Evolutionary conservation across 1,284 basidiomycete species (phyloP).

Genomic region (Apiotrichum gamsii): DNA sequence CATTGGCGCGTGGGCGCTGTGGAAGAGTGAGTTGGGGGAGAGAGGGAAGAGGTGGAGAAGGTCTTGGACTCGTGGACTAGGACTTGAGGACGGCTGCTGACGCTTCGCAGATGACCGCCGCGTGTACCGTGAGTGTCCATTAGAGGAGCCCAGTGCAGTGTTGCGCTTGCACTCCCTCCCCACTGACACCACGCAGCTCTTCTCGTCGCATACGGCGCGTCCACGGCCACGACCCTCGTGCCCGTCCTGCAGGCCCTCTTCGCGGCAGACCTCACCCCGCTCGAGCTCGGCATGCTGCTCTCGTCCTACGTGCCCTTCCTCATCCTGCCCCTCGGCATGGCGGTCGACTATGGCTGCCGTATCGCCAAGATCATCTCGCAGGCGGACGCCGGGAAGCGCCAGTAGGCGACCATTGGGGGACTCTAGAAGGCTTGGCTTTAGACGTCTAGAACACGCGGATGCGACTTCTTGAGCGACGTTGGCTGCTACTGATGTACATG

Average conservation of each 20-base stretch:
- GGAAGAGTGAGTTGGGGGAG: slow-evolving; percentile 53
- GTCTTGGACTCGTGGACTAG: too few species aligned
- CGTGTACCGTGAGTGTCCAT: slow-evolving; percentile 32
- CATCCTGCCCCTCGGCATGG: slow-evolving; percentile 62
- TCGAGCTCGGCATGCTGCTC: slow-evolving; percentile 55
- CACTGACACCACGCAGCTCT: slow-evolving; percentile 42
- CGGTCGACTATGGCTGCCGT: slow-evolving; percentile 58
- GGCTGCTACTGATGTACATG: too few species aligned
- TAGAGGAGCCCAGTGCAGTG: not conserved
- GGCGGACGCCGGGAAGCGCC: slow-evolving; percentile 21
- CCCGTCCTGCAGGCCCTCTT: slow-evolving; percentile 62
- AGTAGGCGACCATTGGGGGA: too few species aligned
- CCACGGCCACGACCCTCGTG: slow-evolving; percentile 67
- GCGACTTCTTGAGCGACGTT: too few species aligned
- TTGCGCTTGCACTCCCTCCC: too few species aligned
- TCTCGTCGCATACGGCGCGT: slow-evolving; percentile 67
- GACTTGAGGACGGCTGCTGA: not conserved
- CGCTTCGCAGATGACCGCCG: slow-evolving; percentile 32
- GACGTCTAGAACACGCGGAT: too few species aligned
- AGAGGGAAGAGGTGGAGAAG: not conserved
- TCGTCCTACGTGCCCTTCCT: slow-evolving; percentile 71
- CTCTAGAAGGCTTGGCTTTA: too few species aligned
- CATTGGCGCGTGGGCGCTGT: slow-evolving; percentile 60
- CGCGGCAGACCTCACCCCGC: slow-evolving; percentile 34
- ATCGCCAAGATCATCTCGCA: slow-evolving; percentile 20